These are phyloP conservation scores for Gossypium lobatum DNA, from an alignment of 441 rosid genomes.

Conservation along the genomic window DNA sequence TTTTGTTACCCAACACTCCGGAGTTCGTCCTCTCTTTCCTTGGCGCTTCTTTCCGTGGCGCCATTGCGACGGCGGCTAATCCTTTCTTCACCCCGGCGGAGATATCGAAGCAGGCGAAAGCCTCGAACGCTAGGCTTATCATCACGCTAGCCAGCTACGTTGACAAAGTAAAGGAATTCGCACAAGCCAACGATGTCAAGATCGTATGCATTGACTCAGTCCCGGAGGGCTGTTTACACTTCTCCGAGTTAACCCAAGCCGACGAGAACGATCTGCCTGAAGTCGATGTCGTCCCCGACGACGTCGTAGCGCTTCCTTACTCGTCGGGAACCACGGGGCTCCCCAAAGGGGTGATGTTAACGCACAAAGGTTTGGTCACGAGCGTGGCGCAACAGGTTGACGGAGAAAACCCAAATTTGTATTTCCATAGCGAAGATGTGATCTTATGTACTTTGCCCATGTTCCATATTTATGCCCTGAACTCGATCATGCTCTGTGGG, in stretches of 20 bases:
- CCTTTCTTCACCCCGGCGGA: conserved; percentile 42
- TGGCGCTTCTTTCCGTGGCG: conserved; percentile 35
- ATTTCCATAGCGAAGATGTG: conserved; percentile 35
- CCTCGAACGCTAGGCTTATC: conserved; percentile 32
- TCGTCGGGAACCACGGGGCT: conserved; percentile 58
- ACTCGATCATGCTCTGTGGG: conserved; percentile 44
- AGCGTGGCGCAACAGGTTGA: conserved; percentile 56
- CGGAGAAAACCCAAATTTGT: conserved; percentile 50
- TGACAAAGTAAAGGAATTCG: conserved; percentile 30
- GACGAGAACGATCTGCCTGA: conserved; percentile 24
- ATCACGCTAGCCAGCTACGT: conserved; percentile 30
- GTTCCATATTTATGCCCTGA: conserved; percentile 48
- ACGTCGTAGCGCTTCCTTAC: conserved; percentile 45
- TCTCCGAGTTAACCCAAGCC: conserved; percentile 23
- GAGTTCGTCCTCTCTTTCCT: conserved; percentile 42
- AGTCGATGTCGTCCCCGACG: conserved; percentile 34
- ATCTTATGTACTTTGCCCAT: conserved; percentile 44
- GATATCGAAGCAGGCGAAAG: conserved; percentile 35
- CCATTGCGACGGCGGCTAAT: conserved; percentile 38
- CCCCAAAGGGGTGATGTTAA: conserved; percentile 53
- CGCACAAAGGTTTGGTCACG: conserved; percentile 46
- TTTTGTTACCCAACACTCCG: conserved; percentile 36
- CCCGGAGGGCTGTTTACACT: conserved; percentile 34
- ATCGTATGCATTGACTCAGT: conserved; percentile 21
- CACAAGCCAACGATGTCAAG: conserved; percentile 16